Evolutionary conservation across 345 rosid species (phyloP).

Genomic region (Geranium brycei): DNA sequence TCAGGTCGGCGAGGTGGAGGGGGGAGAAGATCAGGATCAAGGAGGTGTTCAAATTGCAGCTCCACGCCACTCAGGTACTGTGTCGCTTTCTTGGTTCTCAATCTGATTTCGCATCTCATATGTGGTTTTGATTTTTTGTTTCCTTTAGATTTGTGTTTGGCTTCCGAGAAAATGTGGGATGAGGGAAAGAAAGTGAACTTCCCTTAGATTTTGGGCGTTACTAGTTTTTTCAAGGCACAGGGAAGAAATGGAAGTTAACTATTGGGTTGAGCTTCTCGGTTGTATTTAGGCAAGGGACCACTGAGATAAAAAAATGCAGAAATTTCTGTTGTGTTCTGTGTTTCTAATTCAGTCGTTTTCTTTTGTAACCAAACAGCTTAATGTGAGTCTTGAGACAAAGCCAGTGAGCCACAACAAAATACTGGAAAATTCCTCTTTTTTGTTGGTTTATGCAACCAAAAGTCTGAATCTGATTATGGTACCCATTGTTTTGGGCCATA

Average conservation of each 20-base stretch:
- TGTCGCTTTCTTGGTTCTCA: neutral
- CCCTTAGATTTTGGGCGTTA: neutral
- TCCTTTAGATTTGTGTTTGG: conserved; percentile 10
- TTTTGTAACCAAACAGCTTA: no score
- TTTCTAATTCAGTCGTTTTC: no score
- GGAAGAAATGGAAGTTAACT: neutral
- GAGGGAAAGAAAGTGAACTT: conserved; percentile 1
- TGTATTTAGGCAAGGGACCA: no score
- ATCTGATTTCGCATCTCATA: neutral
- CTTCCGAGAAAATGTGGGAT: conserved; percentile 12
- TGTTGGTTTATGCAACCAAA: neutral
- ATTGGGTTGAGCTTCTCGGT: no score
- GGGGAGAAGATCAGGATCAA: conserved; percentile 69
- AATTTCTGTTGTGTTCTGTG: no score
- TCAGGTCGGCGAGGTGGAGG: conserved; percentile 71
- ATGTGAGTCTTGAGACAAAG: no score
- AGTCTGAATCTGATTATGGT: neutral
- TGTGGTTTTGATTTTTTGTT: neutral
- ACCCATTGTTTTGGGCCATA: neutral
- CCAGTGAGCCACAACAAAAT: no score
- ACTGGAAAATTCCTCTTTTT: no score
- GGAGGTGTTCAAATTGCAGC: conserved; percentile 68
- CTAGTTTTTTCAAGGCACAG: neutral
- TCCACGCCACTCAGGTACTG: conserved; percentile 74
- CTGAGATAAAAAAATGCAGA: no score